Base-by-base conservation (phyloP, 768 basidiomycete genomes). In the Suillus luteus region DNA sequence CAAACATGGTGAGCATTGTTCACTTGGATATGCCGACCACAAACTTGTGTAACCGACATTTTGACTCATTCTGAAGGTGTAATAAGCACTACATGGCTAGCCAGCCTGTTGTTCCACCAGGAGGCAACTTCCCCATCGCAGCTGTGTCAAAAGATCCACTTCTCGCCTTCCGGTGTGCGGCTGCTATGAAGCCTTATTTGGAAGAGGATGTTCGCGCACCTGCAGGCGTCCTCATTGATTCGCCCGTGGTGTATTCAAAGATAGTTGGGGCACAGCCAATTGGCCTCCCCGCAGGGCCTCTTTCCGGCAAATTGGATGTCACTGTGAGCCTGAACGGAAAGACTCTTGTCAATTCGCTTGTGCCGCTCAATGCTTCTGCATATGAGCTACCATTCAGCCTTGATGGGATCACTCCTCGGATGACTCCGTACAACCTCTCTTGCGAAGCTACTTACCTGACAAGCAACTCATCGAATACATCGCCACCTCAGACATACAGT, bases 171-270 rank as follows among this genome's bases (percentile, higher is more conserved):
- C 83, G 85, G 11, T 88, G 87, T 64, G 79, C 81, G 10, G 86
- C 85, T 35, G 83, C 84, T 3, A 81, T 87, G 27, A 79, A 82
- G 7, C 87, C 87, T 1, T 89, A 86, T 70, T 80, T 88, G 27
- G 80, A 82, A 17, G 85, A 83, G 66, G 86, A 87, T 65, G 73
- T 75, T 33, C 68, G 69, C 27, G 77, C 78, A 3, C 76, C 79
- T 2, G 77, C 80, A 15, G 77, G 80, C 17, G 77, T 88, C 60
- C 74, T 88, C 44, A 75, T 88, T 48, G 85, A 88, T 55, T 72
- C 85, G 0, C 81, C 82, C 0, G 71, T 89, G 41, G 81, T 81
- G 0, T 80, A 80, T 68, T 77, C 77, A 14, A 64, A 80, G 31
- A 80, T 87, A n/a, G 70, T 77, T 31, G 82, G 82, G 52, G 82